Conservation (phyloP, 345 rosid genomes). For the Eucalyptus erythrocorys region DNA sequence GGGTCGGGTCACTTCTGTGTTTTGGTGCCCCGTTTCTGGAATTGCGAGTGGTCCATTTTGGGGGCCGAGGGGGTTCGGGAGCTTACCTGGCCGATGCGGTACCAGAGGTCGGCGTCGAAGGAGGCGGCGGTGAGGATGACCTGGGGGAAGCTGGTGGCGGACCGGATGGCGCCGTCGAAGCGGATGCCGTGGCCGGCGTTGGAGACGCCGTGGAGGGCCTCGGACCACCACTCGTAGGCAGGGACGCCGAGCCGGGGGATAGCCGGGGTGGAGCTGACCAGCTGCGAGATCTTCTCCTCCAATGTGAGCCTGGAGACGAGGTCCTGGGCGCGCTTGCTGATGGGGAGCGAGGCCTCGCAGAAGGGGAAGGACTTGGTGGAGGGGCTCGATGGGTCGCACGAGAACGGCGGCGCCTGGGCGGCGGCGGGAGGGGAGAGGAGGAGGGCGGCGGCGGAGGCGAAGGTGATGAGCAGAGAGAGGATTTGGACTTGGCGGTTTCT, state of each 20-base stretch:
- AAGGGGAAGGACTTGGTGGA: constrained; percentile 33
- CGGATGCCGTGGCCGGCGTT: constrained; percentile 36
- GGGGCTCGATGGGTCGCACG: constrained; percentile 45
- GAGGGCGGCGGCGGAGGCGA: not conserved
- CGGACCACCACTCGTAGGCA: constrained; percentile 89
- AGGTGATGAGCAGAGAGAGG: not conserved
- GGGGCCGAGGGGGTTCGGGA: not conserved
- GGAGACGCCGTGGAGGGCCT: constrained; percentile 80
- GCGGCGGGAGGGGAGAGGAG: not conserved
- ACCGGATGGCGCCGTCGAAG: constrained; percentile 36
- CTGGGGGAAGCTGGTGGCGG: constrained; percentile 91
- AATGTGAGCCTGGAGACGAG: constrained; percentile 58
- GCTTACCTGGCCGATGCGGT: constrained; percentile 72
- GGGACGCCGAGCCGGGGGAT: constrained; percentile 78
- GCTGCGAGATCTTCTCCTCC: constrained; percentile 77
- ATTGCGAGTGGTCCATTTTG: not conserved
- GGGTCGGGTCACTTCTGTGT: not conserved
- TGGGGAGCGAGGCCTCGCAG: constrained; percentile 46
- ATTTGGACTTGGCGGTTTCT: not conserved
- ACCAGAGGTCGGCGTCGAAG: constrained; percentile 60
- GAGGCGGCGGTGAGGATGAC: constrained; percentile 81
- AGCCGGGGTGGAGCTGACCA: constrained; percentile 56
- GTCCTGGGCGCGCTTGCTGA: constrained; percentile 46
- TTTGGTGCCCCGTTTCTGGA: not conserved
- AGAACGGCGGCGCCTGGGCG: constrained; percentile 28